Evolutionary conservation across 805 yeast genomes (phyloP).

Genomic region (Torulaspora delbrueckii): DNA sequence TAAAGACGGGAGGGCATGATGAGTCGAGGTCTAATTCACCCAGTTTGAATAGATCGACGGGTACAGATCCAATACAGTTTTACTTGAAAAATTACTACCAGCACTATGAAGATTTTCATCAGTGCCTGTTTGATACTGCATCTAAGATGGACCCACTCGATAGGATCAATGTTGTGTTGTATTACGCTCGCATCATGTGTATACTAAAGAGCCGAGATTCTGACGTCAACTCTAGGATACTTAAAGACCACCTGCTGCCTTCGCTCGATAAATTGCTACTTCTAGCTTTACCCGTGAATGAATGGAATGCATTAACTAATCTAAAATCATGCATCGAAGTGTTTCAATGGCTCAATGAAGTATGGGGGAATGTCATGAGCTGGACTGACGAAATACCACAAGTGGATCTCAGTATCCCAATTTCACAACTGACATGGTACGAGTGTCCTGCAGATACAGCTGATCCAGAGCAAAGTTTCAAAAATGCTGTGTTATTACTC

Average conservation of each 20-base stretch:
- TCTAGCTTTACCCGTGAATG: constrained; percentile 20
- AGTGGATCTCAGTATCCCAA: constrained; percentile 3
- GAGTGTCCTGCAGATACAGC: constrained; percentile 3
- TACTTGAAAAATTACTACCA: constrained; percentile 27
- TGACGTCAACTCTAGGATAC: constrained; percentile 21
- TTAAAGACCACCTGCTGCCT: constrained; percentile 24
- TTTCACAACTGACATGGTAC: constrained; percentile 10
- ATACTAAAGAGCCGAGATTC: constrained; percentile 22
- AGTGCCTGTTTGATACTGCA: constrained; percentile 30
- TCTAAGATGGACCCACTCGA: constrained; percentile 32
- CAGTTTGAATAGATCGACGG: constrained; percentile 18
- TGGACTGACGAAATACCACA: constrained; percentile 2
- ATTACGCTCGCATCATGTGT: constrained; percentile 26
- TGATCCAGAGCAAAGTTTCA: constrained; percentile 6
- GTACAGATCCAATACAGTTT: constrained; percentile 29
- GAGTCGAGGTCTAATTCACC: constrained; percentile 33
- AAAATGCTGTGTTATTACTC: constrained; percentile 7
- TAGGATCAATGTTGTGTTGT: constrained; percentile 28
- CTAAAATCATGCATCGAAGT: constrained; percentile 19
- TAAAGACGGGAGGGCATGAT: constrained; percentile 51
- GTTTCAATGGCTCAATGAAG: constrained; percentile 12
- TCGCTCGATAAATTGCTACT: constrained; percentile 21
- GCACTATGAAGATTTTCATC: constrained; percentile 35
- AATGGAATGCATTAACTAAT: constrained; percentile 22
- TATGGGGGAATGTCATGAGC: constrained; percentile 8